Conservation (phyloP, 176 grass and related monocot species). For the Musa troglodytarum region DNA sequence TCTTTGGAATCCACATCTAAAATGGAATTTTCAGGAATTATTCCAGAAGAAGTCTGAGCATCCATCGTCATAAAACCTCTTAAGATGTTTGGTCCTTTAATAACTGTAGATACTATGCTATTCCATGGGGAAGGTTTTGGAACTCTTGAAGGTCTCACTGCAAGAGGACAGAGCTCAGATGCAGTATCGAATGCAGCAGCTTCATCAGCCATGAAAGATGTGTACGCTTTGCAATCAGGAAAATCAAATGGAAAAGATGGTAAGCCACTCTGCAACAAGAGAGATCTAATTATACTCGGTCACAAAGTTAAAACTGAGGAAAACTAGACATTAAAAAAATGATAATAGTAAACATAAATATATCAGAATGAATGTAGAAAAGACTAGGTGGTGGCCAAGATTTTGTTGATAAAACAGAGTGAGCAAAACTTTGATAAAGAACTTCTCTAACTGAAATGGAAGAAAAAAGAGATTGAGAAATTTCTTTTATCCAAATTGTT, state of each 20-base stretch:
- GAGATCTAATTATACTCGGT: not conserved
- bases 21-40: conserved; percentile 13
- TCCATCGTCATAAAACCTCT: conserved; percentile 18
- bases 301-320: not conserved
- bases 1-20: conserved; percentile 21
- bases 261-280: conserved; percentile 40
- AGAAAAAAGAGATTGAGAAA: too few species aligned
- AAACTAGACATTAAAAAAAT: not conserved
- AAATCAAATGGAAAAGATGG: conserved; percentile 90
- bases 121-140: conserved; percentile 56
- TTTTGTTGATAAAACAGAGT: too few species aligned
- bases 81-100: conserved; percentile 27
- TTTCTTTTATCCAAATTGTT: too few species aligned
- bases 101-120: conserved; percentile 28
- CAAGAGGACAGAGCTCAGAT: conserved; percentile 38
- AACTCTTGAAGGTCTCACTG: conserved; percentile 44
- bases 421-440: too few species aligned
- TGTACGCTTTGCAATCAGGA: conserved; percentile 67
- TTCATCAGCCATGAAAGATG: conserved; percentile 41
- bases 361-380: not conserved
- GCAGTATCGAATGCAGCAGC: conserved; percentile 35
- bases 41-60: conserved; percentile 1
- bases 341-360: not conserved
- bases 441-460: too few species aligned
- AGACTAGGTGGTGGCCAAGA: too few species aligned